phyloP scores from a whole-genome alignment of 2,329 filamentous ascomycete species.

The Alternaria metachromatica region DNA sequence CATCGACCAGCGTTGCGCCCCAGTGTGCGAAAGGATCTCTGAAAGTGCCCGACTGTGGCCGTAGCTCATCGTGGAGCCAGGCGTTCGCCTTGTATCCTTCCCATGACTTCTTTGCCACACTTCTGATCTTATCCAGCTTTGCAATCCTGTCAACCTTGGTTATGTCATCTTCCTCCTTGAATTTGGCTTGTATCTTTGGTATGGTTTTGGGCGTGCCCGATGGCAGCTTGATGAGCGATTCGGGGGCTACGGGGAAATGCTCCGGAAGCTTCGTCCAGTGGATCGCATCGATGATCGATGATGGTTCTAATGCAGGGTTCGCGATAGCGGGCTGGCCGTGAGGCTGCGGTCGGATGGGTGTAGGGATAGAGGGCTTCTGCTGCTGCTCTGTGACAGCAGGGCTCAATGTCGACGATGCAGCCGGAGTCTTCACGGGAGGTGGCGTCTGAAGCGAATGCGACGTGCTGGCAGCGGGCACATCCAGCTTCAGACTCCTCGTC shows the following conservation, averaged over 20 bases:
- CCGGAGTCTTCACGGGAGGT: conserved; percentile 33
- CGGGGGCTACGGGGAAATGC: conserved; percentile 75
- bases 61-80: conserved; percentile 86
- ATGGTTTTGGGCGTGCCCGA: conserved; percentile 72
- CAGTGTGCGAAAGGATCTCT: conserved; percentile 89
- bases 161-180: conserved; percentile 65
- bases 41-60: conserved; percentile 70
- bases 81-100: conserved; percentile 78
- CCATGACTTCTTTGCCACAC: conserved; percentile 81
- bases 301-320: conserved; percentile 28
- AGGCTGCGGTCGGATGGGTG: conserved; percentile 19
- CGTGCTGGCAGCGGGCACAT: conserved; percentile 40
- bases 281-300: conserved; percentile 44
- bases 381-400: conserved; percentile 15
- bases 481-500: conserved; percentile 40
- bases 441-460: conserved; percentile 33
- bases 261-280: conserved; percentile 80
- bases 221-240: conserved; percentile 77
- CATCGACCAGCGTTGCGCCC: conserved; percentile 85
- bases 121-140: conserved; percentile 71
- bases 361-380: conserved; percentile 26
- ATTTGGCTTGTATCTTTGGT: conserved; percentile 77
- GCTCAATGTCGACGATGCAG: conserved; percentile 17
- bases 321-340: conserved; percentile 18
- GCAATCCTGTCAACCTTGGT: conserved; percentile 64